These are phyloP conservation scores for Cucurbita ficifolia DNA, from an alignment of 306 rosid species.

Conservation along the genomic window DNA sequence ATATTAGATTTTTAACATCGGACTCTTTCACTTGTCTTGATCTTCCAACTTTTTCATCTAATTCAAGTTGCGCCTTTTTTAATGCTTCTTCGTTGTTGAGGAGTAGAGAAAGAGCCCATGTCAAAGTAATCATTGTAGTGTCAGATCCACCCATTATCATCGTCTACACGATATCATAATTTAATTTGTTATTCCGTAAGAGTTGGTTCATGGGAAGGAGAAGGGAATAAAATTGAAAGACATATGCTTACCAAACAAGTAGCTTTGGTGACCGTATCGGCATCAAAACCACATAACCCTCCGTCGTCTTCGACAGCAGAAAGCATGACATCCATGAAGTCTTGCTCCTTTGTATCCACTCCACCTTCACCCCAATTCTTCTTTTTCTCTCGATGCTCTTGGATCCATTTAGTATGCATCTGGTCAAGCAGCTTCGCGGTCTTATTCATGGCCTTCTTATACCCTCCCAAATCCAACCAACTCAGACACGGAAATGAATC, in stretches of 20 bases:
- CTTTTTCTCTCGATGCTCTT: not conserved
- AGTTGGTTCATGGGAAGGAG: no score
- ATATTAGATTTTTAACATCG: not conserved
- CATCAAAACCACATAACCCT: not conserved
- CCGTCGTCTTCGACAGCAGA: not conserved
- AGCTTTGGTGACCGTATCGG: constrained; percentile 9
- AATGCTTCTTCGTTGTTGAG: not conserved
- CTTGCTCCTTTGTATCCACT: not conserved
- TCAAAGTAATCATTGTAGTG: not conserved
- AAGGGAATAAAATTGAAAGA: not conserved
- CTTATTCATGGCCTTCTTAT: constrained; percentile 11
- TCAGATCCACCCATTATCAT: not conserved
- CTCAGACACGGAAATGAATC: constrained; percentile 39
- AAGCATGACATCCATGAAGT: constrained; percentile 15
- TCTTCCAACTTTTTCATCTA: not conserved
- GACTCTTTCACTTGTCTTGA: not conserved
- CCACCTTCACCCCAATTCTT: not conserved
- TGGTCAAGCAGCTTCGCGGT: not conserved
- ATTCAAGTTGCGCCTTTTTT: not conserved
- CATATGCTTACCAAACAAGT: constrained; percentile 2
- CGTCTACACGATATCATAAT: not conserved
- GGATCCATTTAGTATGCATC: not conserved
- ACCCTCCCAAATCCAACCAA: constrained; percentile 43
- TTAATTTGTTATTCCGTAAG: no score
- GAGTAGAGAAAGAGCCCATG: not conserved